Evolutionary conservation across 345 rosid species (phyloP).

Genomic region (Linum usitatissimum): DNA sequence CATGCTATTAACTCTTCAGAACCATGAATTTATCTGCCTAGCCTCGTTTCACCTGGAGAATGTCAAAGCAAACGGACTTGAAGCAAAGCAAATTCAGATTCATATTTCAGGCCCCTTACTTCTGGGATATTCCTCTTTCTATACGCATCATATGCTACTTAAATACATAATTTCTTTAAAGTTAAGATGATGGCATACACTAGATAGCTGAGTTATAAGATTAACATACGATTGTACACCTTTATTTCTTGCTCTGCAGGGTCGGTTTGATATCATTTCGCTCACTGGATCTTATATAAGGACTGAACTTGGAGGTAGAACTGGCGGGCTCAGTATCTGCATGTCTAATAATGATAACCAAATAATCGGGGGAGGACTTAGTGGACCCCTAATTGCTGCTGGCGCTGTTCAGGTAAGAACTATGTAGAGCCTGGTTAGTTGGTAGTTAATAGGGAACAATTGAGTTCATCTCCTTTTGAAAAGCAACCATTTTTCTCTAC

Average conservation of each 20-base stretch:
- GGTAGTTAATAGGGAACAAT: neutral
- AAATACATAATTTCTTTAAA: too few species aligned
- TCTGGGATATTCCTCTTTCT: neutral
- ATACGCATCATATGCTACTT: neutral
- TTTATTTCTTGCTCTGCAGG: conserved; percentile 30
- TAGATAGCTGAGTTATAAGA: neutral
- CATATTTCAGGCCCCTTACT: neutral
- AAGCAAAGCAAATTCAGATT: neutral
- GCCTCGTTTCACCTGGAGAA: neutral
- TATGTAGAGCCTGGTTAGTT: neutral
- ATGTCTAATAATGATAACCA: conserved; percentile 63
- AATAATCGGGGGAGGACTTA: conserved; percentile 87
- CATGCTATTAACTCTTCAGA: neutral
- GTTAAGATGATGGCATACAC: neutral
- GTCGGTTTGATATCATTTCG: conserved; percentile 74
- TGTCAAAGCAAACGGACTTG: too few species aligned
- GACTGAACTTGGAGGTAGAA: conserved; percentile 60
- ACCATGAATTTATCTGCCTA: neutral
- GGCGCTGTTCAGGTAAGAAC: conserved; percentile 80
- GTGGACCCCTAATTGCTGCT: conserved; percentile 70
- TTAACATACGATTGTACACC: too few species aligned
- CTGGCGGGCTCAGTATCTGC: conserved; percentile 82
- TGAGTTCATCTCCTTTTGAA: neutral
- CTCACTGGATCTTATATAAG: conserved; percentile 77
- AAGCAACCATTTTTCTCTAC: conserved; percentile 3